Conservation (phyloP, 2,329 filamentous ascomycete genomes). For the Moelleriella libera region DNA sequence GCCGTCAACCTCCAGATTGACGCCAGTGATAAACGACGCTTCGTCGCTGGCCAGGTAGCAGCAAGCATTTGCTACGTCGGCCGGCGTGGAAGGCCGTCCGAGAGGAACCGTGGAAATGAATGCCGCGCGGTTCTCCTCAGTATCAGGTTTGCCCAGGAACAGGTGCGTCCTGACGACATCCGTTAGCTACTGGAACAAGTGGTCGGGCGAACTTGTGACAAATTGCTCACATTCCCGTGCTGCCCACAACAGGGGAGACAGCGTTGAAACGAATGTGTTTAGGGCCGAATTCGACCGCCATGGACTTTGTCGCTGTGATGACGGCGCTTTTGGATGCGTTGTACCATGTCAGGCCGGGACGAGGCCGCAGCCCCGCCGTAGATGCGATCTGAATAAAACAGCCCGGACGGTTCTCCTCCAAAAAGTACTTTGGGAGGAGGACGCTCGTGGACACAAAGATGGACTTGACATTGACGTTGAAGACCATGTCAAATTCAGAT, state of each 20-base stretch:
- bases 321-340: constrained; percentile 56
- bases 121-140: constrained; percentile 41
- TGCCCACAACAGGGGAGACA: constrained; percentile 54
- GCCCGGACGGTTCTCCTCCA: constrained; percentile 40
- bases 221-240: constrained; percentile 41
- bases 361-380: constrained; percentile 43
- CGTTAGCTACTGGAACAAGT: neutral
- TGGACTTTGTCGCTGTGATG: constrained; percentile 38
- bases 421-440: constrained; percentile 41
- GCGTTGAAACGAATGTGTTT: constrained; percentile 61
- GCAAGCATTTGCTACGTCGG: constrained; percentile 57
- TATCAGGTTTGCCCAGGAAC: constrained; percentile 49
- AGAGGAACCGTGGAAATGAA: constrained; percentile 41
- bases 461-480: constrained; percentile 55
- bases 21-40: constrained; percentile 34
- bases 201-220: neutral
- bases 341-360: constrained; percentile 54
- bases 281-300: constrained; percentile 61
- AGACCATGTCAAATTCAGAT: constrained; percentile 50
- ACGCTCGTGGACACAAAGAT: constrained; percentile 47
- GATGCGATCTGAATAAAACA: constrained; percentile 53
- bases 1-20: constrained; percentile 4
- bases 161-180: constrained; percentile 19
- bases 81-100: constrained; percentile 39
- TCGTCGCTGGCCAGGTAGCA: constrained; percentile 60